Conservation (phyloP, 2,329 filamentous ascomycete genomes). For the Cladorrhinum sp. region DNA sequence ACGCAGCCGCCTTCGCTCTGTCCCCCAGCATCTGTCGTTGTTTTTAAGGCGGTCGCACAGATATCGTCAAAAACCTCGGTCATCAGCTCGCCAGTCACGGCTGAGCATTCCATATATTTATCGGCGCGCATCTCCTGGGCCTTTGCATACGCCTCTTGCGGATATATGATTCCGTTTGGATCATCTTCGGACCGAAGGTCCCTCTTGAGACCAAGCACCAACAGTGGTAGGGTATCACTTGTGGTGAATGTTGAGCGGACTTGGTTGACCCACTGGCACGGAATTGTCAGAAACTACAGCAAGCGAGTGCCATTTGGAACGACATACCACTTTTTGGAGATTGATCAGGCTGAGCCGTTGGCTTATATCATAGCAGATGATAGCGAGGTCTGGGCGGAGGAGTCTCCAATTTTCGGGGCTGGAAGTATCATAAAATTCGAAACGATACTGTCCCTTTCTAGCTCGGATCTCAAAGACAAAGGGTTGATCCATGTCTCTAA, state of each 20-base stretch:
- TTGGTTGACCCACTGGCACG: constrained; percentile 56
- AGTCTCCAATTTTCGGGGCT: constrained; percentile 57
- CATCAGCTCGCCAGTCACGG: constrained; percentile 57
- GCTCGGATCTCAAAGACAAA: constrained; percentile 55
- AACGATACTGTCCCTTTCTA: constrained; percentile 45
- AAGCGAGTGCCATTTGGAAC: background rate
- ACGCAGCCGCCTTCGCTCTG: constrained; percentile 55
- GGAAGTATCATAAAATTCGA: constrained; percentile 60
- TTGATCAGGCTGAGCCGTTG: constrained; percentile 57
- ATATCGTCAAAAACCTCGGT: constrained; percentile 59
- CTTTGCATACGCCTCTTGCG: constrained; percentile 56
- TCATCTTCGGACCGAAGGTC: constrained; percentile 57
- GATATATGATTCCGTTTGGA: constrained; percentile 59
- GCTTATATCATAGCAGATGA: constrained; percentile 62
- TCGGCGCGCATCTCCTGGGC: constrained; percentile 59
- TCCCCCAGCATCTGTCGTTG: constrained; percentile 44
- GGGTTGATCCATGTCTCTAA: constrained; percentile 59
- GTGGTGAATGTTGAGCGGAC: constrained; percentile 47
- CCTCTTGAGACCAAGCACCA: constrained; percentile 59
- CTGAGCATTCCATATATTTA: constrained; percentile 63
- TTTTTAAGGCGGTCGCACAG: constrained; percentile 53
- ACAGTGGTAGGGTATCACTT: constrained; percentile 49
- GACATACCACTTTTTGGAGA: constrained; percentile 53
- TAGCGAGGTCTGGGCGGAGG: constrained; percentile 55
- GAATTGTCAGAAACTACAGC: constrained; percentile 9